Percentiles rank a stretch among this genome's conserved stretches.
Evolutionary conservation across 2,329 filamentous ascomycete genomes (phyloP).

Genomic region (Colletotrichum zoysiae): DNA sequence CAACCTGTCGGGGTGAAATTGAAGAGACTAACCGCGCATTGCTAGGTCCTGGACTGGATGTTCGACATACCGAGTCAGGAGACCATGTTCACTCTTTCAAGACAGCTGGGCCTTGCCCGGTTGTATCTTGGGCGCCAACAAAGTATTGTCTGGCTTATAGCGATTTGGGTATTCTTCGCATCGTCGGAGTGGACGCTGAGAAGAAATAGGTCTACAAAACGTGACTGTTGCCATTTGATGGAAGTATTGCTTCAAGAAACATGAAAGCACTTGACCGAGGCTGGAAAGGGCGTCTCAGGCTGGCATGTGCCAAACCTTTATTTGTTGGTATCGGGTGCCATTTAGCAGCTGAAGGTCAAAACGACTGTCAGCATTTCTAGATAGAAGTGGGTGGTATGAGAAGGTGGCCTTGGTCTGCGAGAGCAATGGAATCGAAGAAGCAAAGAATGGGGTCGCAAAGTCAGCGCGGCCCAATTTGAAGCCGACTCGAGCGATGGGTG

Average conservation of each 20-base stretch:
- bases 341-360: background rate
- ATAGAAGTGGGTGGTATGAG: background rate
- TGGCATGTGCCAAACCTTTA: background rate
- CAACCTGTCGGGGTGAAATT: background rate
- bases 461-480: conserved; percentile 30
- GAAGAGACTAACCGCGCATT: conserved; percentile 7
- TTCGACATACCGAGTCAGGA: conserved; percentile 80
- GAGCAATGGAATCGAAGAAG: background rate
- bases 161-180: conserved; percentile 76
- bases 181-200: conserved; percentile 71
- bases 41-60: conserved; percentile 71
- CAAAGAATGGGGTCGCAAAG: background rate
- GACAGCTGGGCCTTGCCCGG: conserved; percentile 71
- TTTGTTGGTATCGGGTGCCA: background rate
- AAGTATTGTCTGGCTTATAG: conserved; percentile 81
- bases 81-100: conserved; percentile 80
- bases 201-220: conserved; percentile 50
- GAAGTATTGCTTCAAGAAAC: background rate
- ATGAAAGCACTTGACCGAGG: background rate
- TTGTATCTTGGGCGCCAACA: conserved; percentile 82
- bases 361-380: background rate
- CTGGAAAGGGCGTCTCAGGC: background rate
- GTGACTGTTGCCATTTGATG: background rate
- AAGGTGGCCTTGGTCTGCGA: background rate
- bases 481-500: background rate